These are phyloP conservation scores for Apiotrichum brassicae DNA, from an alignment of 1,284 basidiomycete species.

Conservation along the genomic window DNA sequence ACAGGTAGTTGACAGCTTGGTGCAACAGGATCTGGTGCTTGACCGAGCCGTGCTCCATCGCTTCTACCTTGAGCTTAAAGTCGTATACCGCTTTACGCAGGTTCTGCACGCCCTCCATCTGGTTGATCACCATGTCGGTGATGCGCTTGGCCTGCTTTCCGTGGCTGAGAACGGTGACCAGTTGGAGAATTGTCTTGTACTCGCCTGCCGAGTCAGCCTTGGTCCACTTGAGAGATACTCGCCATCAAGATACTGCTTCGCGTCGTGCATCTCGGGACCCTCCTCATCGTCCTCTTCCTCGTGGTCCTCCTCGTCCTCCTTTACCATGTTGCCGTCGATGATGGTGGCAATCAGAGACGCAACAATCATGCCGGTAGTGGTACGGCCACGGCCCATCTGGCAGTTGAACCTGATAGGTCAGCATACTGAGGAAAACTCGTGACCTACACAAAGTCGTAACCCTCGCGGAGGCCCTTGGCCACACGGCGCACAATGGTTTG, in stretches of 20 bases:
- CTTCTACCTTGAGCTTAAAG: slow-evolving; percentile 87
- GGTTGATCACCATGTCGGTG: slow-evolving; percentile 79
- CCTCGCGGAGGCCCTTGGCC: slow-evolving; percentile 56
- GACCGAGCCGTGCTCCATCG: slow-evolving; percentile 66
- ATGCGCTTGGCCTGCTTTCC: slow-evolving; percentile 73
- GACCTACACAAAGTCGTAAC: slow-evolving; percentile 76
- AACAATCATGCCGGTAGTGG: slow-evolving; percentile 88
- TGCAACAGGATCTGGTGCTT: slow-evolving; percentile 69
- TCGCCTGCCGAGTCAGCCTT: no score
- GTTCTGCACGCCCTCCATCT: slow-evolving; percentile 88
- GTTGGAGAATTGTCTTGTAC: slow-evolving; percentile 92
- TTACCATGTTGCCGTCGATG: slow-evolving; percentile 44
- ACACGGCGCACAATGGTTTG: slow-evolving; percentile 71
- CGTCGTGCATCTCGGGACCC: slow-evolving; percentile 69
- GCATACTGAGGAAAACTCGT: slow-evolving; percentile 28
- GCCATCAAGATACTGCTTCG: slow-evolving; percentile 81
- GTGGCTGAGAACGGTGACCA: slow-evolving; percentile 49
- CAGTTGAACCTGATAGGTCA: slow-evolving; percentile 44
- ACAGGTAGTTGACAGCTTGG: slow-evolving; percentile 80
- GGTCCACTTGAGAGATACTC: no score
- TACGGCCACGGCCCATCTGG: slow-evolving; percentile 50
- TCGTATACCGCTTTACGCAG: slow-evolving; percentile 86
- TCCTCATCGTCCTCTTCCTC: slow-evolving; percentile 43
- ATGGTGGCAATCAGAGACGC: slow-evolving; percentile 81
- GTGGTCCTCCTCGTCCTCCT: slow-evolving; percentile 29